Conservation (phyloP, 2,329 filamentous ascomycete species). For the Beauveria scarabaeidicola region DNA sequence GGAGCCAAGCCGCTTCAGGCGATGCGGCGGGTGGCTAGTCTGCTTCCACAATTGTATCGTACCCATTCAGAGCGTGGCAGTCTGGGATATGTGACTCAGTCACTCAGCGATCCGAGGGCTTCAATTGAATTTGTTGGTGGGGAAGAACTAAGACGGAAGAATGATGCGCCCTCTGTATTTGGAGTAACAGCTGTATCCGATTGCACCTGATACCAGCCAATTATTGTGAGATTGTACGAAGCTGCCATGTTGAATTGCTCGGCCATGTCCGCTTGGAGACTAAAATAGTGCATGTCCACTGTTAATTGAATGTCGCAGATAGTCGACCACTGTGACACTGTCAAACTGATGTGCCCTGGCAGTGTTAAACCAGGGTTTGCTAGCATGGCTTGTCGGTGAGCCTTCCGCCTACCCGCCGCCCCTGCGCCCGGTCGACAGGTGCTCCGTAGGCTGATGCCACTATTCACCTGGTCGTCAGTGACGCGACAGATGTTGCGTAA, state of each 20-base stretch:
- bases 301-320: background rate
- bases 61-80: background rate
- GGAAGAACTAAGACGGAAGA: background rate
- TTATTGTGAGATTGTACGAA: constrained; percentile 5
- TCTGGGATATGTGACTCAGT: background rate
- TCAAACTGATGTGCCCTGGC: background rate
- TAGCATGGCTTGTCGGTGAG: constrained; percentile 2
- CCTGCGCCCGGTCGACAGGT: background rate
- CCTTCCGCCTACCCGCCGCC: background rate
- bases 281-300: background rate
- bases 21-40: background rate
- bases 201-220: background rate
- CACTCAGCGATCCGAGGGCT: background rate
- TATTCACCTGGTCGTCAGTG: background rate
- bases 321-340: no score
- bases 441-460: background rate
- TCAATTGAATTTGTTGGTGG: background rate
- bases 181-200: background rate
- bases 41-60: background rate
- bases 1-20: background rate
- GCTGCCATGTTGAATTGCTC: background rate
- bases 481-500: constrained; percentile 3
- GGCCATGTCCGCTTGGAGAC: background rate
- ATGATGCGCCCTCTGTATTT: background rate
- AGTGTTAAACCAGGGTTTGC: background rate